Evolutionary conservation across 1,284 basidiomycete genomes (phyloP).

Genomic region (Hypsizygus ulmarius): DNA sequence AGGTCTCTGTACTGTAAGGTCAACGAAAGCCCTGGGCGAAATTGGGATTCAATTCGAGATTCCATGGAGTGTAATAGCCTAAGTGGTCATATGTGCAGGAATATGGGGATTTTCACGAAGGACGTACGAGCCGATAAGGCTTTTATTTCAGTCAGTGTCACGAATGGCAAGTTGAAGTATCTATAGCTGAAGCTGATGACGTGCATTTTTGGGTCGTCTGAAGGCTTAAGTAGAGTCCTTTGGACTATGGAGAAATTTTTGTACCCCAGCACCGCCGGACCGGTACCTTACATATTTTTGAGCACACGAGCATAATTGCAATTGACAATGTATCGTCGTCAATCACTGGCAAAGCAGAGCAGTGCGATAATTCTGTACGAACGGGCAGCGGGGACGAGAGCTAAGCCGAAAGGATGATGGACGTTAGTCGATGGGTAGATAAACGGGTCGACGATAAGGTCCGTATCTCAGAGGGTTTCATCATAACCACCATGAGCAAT

Average conservation of each 20-base stretch:
- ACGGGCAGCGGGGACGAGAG: not conserved
- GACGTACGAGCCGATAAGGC: too few relatives aligned
- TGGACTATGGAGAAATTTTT: not conserved
- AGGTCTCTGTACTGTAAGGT: slow-evolving; percentile 4
- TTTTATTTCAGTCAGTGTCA: too few relatives aligned
- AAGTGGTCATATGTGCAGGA: too few relatives aligned
- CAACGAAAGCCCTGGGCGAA: slow-evolving; percentile 3
- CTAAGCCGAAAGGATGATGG: slow-evolving; percentile 1
- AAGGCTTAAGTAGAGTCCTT: too few relatives aligned
- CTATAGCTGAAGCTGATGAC: too few relatives aligned
- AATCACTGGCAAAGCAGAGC: too few relatives aligned
- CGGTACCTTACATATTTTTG: slow-evolving; percentile 9
- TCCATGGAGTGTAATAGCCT: too few relatives aligned
- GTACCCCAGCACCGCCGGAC: slow-evolving; percentile 1
- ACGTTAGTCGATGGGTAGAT: not conserved
- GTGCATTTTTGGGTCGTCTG: too few relatives aligned
- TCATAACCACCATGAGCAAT: slow-evolving; percentile 17
- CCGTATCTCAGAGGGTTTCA: slow-evolving; percentile 4
- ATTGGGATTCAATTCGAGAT: slow-evolving; percentile 1
- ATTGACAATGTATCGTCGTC: not conserved
- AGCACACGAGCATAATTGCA: slow-evolving; percentile 28
- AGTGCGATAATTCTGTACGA: not conserved
- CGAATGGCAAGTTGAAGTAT: too few relatives aligned
- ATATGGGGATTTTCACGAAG: too few relatives aligned
- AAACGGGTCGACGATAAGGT: too few relatives aligned